These are phyloP conservation scores for Ricinus communis DNA, from an alignment of 345 rosid species.

Conservation along the genomic window DNA sequence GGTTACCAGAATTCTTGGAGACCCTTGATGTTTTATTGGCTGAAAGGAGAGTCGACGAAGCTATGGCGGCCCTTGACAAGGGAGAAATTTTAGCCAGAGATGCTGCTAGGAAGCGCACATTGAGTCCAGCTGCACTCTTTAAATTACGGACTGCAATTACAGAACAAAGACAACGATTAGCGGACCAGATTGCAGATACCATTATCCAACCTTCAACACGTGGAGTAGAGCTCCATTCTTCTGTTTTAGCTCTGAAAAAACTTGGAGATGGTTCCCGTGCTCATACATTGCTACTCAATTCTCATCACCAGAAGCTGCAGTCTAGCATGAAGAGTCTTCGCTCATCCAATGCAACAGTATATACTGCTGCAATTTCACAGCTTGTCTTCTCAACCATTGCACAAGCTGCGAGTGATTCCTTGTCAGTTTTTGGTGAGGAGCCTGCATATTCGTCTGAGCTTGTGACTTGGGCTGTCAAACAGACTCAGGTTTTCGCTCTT, in stretches of 20 bases:
- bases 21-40: constrained; percentile 77
- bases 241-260: constrained; percentile 62
- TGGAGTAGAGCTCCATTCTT: constrained; percentile 65
- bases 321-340: constrained; percentile 53
- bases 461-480: constrained; percentile 91
- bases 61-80: constrained; percentile 69
- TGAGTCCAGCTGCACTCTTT: constrained; percentile 41
- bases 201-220: constrained; percentile 64
- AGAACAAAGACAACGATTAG: constrained; percentile 62
- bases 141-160: constrained; percentile 49
- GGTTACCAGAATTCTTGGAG: constrained; percentile 64
- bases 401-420: constrained; percentile 76
- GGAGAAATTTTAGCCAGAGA: constrained; percentile 56
- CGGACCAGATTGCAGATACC: constrained; percentile 71
- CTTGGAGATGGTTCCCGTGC: constrained; percentile 87
- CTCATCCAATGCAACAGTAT: constrained; percentile 58
- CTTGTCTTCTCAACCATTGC: constrained; percentile 79
- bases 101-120: constrained; percentile 35
- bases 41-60: constrained; percentile 80
- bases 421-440: constrained; percentile 74
- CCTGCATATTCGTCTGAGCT: constrained; percentile 85
- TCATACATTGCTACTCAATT: constrained; percentile 66
- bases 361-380: constrained; percentile 64
- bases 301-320: constrained; percentile 61
- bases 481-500: constrained; percentile 58